Conservation (phyloP, 192 early-diverging fungal genomes). For the Coemansia sp. region DNA sequence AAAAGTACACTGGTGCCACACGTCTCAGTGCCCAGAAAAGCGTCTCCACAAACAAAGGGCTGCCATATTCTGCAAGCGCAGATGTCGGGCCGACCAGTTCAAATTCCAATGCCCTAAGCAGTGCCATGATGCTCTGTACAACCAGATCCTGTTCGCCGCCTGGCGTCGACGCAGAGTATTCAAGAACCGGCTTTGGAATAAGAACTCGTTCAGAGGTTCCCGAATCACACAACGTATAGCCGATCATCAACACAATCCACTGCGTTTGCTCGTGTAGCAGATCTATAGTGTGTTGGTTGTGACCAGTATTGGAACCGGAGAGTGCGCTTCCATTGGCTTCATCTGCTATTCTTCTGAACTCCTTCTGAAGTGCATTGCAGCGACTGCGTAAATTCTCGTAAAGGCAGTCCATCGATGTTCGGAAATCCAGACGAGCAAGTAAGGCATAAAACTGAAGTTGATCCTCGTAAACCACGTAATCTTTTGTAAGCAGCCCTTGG, state of each 20-base stretch:
- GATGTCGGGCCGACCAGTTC: slow-evolving; percentile 33
- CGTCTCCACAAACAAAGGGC: slow-evolving; percentile 48
- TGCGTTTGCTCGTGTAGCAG: slow-evolving; percentile 50
- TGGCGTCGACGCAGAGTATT: slow-evolving; percentile 23
- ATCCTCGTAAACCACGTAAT: slow-evolving; percentile 52
- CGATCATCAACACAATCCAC: slow-evolving; percentile 50
- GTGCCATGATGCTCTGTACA: slow-evolving; percentile 39
- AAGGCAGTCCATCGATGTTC: slow-evolving; percentile 31
- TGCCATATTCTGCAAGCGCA: slow-evolving; percentile 22
- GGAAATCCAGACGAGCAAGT: slow-evolving; percentile 42
- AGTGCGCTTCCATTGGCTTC: slow-evolving; percentile 3
- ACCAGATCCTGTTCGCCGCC: slow-evolving; percentile 26
- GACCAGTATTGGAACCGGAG: not conserved
- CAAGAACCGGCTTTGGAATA: slow-evolving; percentile 28
- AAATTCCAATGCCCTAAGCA: slow-evolving; percentile 42
- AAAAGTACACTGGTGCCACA: slow-evolving; percentile 43
- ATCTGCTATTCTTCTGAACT: slow-evolving; percentile 21
- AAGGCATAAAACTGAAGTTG: slow-evolving; percentile 53
- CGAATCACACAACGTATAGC: slow-evolving; percentile 38
- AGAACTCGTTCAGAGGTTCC: slow-evolving; percentile 49
- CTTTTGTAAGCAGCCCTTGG: slow-evolving; percentile 47
- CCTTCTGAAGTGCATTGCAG: slow-evolving; percentile 33
- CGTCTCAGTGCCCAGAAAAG: slow-evolving; percentile 48
- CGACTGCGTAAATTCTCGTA: slow-evolving; percentile 38
- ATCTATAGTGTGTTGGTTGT: slow-evolving; percentile 36